Percentiles rank a stretch among this genome's conserved stretches.
phyloP scores from a whole-genome alignment of 2,329 filamentous ascomycete genomes.

The Elsinoe ampelina region DNA sequence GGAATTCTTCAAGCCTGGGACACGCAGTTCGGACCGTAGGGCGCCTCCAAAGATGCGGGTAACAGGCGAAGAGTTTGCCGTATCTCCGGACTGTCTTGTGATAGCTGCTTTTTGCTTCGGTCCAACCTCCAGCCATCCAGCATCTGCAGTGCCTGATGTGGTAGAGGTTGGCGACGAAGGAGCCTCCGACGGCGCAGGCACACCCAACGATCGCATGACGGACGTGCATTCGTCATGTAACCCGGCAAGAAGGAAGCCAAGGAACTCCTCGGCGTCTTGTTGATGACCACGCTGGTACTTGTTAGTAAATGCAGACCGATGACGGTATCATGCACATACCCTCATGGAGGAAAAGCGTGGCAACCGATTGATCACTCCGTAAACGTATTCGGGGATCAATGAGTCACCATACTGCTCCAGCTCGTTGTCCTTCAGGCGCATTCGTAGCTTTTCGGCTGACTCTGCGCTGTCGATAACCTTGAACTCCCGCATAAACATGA shows the following conservation, averaged over 20 bases:
- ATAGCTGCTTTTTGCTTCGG: conserved; percentile 80
- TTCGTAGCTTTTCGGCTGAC: conserved; percentile 62
- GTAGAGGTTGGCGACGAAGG: conserved; percentile 38
- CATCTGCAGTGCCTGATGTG: conserved; percentile 31
- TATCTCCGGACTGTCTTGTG: conserved; percentile 69
- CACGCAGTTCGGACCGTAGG: conserved; percentile 77
- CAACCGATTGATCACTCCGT: conserved; percentile 79
- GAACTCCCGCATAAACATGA: conserved; percentile 93
- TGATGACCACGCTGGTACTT: conserved; percentile 70
- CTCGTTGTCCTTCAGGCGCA: conserved; percentile 69
- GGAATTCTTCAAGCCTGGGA: conserved; percentile 79
- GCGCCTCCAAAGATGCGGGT: conserved; percentile 93
- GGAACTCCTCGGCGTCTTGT: conserved; percentile 94
- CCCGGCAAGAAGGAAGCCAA: conserved; percentile 85
- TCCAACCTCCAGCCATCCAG: conserved; percentile 91
- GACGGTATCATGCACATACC: conserved; percentile 41
- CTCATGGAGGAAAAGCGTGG: conserved; percentile 88
- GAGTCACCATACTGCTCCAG: conserved; percentile 84
- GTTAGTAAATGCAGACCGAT: conserved; percentile 21
- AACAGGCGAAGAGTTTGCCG: conserved; percentile 57
- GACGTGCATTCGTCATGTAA: conserved; percentile 85
- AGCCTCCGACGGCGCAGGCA: conserved; percentile 22
- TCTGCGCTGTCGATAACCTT: conserved; percentile 71
- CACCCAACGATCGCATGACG: conserved; percentile 49
- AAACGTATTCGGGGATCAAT: conserved; percentile 90